Evolutionary conservation across 495 filamentous ascomycete species (phyloP).

Genomic region (Baudoinia panamericana): DNA sequence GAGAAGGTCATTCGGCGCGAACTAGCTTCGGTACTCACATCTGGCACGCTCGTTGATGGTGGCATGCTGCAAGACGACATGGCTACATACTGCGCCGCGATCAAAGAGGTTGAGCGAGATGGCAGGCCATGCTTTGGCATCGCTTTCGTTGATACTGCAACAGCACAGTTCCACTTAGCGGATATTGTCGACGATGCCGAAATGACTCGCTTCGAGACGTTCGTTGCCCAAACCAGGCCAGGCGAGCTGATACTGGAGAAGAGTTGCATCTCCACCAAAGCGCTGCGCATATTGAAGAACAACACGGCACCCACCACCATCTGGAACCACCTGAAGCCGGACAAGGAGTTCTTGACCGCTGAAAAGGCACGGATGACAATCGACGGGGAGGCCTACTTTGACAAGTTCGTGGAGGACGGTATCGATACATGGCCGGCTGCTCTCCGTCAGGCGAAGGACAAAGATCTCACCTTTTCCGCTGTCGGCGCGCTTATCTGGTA

Average conservation of each 20-base stretch:
- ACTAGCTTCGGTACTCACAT: conserved; percentile 77
- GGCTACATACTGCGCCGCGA: conserved; percentile 90
- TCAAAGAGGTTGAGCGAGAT: conserved; percentile 74
- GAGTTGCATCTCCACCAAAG: conserved; percentile 65
- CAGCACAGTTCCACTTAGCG: conserved; percentile 84
- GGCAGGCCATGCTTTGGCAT: conserved; percentile 77
- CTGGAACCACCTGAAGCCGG: conserved; percentile 85
- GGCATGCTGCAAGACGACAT: conserved; percentile 97
- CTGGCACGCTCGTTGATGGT: conserved; percentile 85
- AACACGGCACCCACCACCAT: conserved; percentile 86
- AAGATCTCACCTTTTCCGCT: conserved; percentile 80
- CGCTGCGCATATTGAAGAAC: conserved; percentile 88
- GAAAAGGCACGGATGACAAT: conserved; percentile 72
- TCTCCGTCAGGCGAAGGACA: conserved; percentile 60
- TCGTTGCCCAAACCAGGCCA: conserved; percentile 84
- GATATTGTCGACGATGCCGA: conserved; percentile 87
- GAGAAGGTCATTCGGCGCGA: conserved; percentile 92
- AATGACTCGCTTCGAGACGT: conserved; percentile 95
- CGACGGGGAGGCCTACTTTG: conserved; percentile 69
- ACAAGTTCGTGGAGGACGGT: conserved; percentile 45
- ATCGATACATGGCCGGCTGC: conserved; percentile 64
- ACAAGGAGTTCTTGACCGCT: conserved; percentile 83
- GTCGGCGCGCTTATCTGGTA: conserved; percentile 86
- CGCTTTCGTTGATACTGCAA: conserved; percentile 90
- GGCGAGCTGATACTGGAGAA: conserved; percentile 88